A percentile compares a stretch with the other conserved stretches of the same genome.
Conservation (phyloP, 805 yeast species). For the Kuraishia floccosa region DNA sequence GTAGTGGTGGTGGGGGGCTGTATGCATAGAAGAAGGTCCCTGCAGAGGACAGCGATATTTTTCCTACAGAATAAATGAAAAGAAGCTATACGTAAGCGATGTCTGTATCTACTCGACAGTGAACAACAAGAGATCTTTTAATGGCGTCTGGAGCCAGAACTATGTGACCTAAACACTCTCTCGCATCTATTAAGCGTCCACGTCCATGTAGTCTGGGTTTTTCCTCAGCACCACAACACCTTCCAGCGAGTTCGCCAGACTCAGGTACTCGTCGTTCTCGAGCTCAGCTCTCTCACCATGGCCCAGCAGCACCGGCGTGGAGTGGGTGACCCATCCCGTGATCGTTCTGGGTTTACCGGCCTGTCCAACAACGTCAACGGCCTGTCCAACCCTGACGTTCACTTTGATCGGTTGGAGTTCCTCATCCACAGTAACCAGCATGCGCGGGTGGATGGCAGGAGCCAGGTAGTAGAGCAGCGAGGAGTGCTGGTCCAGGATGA, state of each 20-base stretch:
- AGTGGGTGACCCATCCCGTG: conserved; percentile 99
- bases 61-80: too few relatives aligned
- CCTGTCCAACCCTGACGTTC: conserved; percentile 96
- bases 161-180: too few relatives aligned
- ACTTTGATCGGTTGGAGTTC: conserved; percentile 86
- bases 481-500: conserved; percentile 69
- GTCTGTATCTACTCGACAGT: too few relatives aligned
- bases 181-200: conserved; percentile 2
- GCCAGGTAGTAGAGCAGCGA: conserved; percentile 77
- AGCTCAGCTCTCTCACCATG: conserved; percentile 95
- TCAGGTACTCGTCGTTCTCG: conserved; percentile 87
- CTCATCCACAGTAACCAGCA: conserved; percentile 88
- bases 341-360: conserved; percentile 99
- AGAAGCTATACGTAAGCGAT: too few relatives aligned
- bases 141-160: too few relatives aligned
- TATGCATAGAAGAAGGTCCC: too few relatives aligned
- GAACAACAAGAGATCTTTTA: too few relatives aligned
- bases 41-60: too few relatives aligned
- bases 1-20: background rate
- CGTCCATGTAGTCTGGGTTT: conserved; percentile 71
- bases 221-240: conserved; percentile 90
- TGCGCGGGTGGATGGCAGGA: conserved; percentile 86
- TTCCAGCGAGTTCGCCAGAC: conserved; percentile 73
- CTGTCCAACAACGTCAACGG: conserved; percentile 97
- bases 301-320: conserved; percentile 90